A percentile compares a stretch with the other conserved stretches of the same genome.
These are phyloP conservation scores for Saccharomyces hybrid DNA, from an alignment of 1,139 yeast genomes.

Conservation along the genomic window DNA sequence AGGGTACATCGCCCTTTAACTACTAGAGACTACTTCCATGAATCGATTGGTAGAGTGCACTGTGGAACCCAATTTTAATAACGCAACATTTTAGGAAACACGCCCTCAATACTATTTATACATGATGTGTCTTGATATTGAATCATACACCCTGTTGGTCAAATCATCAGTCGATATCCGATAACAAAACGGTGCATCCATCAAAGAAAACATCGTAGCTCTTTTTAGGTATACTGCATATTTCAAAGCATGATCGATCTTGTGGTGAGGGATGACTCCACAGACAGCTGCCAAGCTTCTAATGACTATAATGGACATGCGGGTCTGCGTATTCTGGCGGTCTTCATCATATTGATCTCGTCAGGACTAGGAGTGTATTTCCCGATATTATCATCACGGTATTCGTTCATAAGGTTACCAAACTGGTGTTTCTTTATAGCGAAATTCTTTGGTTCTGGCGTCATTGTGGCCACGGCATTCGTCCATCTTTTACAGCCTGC, in stretches of 20 bases:
- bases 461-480: conserved; percentile 80
- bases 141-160: neutral
- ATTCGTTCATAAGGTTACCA: conserved; percentile 48
- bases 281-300: conserved; percentile 15
- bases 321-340: conserved; percentile 52
- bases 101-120: neutral
- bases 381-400: conserved; percentile 51
- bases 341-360: conserved; percentile 52
- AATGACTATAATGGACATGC: conserved; percentile 33
- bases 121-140: neutral
- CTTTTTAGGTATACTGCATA: neutral
- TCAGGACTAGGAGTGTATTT: conserved; percentile 53
- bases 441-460: conserved; percentile 87
- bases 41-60: neutral
- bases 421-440: conserved; percentile 56
- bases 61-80: neutral
- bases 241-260: conserved; percentile 2
- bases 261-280: conserved; percentile 8
- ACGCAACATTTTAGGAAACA: neutral
- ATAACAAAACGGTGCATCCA: neutral
- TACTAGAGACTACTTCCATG: neutral
- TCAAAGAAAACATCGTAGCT: neutral
- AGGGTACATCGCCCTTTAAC: neutral
- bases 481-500: conserved; percentile 80
- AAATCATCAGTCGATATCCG: neutral